Percentiles rank a stretch among this genome's conserved stretches.
phyloP scores from a whole-genome alignment of 75 land plant species.

The Gnetum montanum region DNA sequence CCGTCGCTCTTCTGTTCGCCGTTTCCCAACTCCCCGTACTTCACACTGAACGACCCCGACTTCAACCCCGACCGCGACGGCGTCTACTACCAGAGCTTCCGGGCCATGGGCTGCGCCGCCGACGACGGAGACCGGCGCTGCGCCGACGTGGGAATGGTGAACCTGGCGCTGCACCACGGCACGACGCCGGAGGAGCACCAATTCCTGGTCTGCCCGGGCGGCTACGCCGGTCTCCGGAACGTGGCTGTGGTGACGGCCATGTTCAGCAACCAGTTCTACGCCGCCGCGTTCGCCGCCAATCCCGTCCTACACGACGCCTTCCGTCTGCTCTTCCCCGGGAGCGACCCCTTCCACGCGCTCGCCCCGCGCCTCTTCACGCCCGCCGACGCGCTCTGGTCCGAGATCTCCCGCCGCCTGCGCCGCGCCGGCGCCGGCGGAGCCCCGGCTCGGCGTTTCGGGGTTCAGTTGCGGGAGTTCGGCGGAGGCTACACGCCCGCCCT shows the following conservation, averaged over 20 bases:
- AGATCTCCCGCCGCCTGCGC: neutral
- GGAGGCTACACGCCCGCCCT: conserved; percentile 15
- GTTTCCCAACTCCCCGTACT: conserved; percentile 9
- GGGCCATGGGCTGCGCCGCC: neutral
- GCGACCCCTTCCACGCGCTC: conserved; percentile 14
- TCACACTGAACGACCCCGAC: conserved; percentile 17
- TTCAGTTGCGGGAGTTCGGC: conserved; percentile 16
- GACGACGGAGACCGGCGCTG: too few relatives aligned
- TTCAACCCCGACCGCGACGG: neutral
- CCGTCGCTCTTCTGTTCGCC: conserved; percentile 14
- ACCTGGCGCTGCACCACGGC: conserved; percentile 13
- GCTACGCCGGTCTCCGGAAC: conserved; percentile 3
- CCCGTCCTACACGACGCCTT: conserved; percentile 2
- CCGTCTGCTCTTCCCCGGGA: conserved; percentile 15
- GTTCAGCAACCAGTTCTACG: conserved; percentile 21
- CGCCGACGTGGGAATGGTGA: too few relatives aligned
- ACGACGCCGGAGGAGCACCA: neutral
- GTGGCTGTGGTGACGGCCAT: conserved; percentile 18
- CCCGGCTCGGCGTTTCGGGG: conserved; percentile 12
- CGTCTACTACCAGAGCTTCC: neutral
- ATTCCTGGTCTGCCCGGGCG: conserved; percentile 22
- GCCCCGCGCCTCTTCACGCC: conserved; percentile 12
- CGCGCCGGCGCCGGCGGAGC: neutral
- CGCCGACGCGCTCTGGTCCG: conserved; percentile 14
- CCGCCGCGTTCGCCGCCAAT: conserved; percentile 9